Base-by-base conservation (phyloP, 1,139 yeast genomes). In the Ogataea hybrid region DNA sequence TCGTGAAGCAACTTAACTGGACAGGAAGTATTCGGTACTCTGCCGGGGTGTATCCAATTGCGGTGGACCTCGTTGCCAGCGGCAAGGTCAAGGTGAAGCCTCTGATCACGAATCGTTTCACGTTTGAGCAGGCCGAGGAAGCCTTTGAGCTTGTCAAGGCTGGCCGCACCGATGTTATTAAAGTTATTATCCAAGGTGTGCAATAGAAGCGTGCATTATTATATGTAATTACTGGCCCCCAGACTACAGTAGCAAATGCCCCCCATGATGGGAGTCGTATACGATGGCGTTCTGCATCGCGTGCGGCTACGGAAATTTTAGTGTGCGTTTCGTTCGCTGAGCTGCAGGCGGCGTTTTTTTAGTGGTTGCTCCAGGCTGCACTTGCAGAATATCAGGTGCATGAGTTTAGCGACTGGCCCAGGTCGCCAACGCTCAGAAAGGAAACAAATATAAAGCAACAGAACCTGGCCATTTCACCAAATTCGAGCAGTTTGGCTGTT, bases 11-110 rank as follows among this genome's bases (percentile, higher is more conserved):
- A 62, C 64, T 85, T 54, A 71, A 75, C 1, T 67, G 86, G 59
- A 79, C 73, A 58, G 95, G 95, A 28, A 79, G 84, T 49, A 87
- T 86, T 72, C 79, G 97, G 62, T 89, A 89, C 65, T 80, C 82
- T 41, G 79, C 73, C 52, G 83, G 86, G 48, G 95, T 86, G 63
- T 88, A 87, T 69, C 75, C 76, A 51, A 80, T 81, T 35, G 79
- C 94, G 1, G 87, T 87, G 35, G 75, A 76, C 32, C 71, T 88
- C 51, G 71, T 87, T 43, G 72, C 79, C 22, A 70, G 75, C 48
- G 84, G 84, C 41, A 73, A 69, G 53, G 73, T 82, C 43, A 77
- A 84, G 47, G 82, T 79, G 44, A 79, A 76, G 47, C 70, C 74
- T 37, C 71, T 90, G 53, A 81, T 90, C 56, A 86, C 96, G n/a